phyloP scores from a whole-genome alignment of 495 filamentous ascomycete species.

The Penicillium parvum region DNA sequence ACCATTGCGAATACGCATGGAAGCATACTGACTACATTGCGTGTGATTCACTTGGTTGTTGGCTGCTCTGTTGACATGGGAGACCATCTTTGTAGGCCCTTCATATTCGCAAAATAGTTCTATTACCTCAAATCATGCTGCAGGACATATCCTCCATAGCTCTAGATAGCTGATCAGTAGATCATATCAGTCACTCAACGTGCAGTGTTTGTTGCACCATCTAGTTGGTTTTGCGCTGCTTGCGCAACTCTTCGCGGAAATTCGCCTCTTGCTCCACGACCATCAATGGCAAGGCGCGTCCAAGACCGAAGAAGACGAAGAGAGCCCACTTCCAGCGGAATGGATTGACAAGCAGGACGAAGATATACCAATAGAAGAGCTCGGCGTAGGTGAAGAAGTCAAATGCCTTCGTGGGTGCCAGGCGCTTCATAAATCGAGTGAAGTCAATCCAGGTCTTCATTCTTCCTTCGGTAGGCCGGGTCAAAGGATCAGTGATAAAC shows the following conservation, averaged over 20 bases:
- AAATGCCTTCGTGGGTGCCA: conserved; percentile 66
- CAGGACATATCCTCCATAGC: no score
- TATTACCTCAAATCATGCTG: no score
- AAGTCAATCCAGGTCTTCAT: conserved; percentile 88
- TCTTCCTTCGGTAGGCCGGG: conserved; percentile 62
- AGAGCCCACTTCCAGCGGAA: conserved; percentile 73
- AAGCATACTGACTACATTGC: no score
- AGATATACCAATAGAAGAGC: conserved; percentile 79
- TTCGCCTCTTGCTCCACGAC: conserved; percentile 63
- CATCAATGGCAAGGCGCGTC: conserved; percentile 56
- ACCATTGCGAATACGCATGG: no score
- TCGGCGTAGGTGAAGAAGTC: conserved; percentile 89
- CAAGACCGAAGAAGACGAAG: conserved; percentile 77
- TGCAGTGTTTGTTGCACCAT: neutral
- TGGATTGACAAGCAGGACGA: conserved; percentile 72
- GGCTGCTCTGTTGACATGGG: no score
- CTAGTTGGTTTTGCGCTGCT: conserved; percentile 23
- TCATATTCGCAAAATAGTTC: no score
- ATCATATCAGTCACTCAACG: neutral
- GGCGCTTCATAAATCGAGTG: conserved; percentile 66
- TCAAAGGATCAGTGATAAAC: conserved; percentile 76
- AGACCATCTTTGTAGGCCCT: no score
- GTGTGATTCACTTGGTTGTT: no score
- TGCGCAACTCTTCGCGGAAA: conserved; percentile 30
- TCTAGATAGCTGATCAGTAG: neutral